Percentiles rank a stretch among this genome's conserved stretches.
phyloP scores from a whole-genome alignment of 345 rosid species.

The Populus alba region DNA sequence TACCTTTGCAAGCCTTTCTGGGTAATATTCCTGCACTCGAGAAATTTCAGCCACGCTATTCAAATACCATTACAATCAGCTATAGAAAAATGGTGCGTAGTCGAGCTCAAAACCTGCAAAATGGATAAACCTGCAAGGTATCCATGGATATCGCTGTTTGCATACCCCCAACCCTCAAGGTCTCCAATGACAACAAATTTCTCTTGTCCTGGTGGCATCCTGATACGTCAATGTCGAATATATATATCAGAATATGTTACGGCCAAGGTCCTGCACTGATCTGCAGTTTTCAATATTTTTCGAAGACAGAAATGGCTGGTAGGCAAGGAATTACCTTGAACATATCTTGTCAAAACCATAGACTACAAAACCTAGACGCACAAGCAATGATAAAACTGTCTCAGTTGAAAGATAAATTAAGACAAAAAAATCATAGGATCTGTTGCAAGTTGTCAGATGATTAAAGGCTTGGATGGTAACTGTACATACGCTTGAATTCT shows the following conservation, averaged over 20 bases:
- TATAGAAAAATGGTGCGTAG: not conserved
- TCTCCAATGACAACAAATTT: constrained; percentile 44
- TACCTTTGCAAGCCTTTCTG: constrained; percentile 47
- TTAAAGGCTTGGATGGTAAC: not conserved
- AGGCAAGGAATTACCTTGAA: constrained; percentile 27
- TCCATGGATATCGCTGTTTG: constrained; percentile 44
- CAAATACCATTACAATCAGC: not conserved
- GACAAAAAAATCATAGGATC: not conserved
- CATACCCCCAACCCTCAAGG: constrained; percentile 53
- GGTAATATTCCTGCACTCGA: constrained; percentile 44
- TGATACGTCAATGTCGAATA: constrained; percentile 14
- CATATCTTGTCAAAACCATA: constrained; percentile 31
- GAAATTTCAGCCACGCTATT: not conserved
- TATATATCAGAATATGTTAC: not conserved
- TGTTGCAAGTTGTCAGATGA: not conserved
- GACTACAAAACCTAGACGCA: constrained; percentile 36
- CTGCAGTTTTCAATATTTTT: not conserved
- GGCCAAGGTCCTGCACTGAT: not conserved
- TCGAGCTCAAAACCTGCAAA: constrained; percentile 33
- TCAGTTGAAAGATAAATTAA: not conserved
- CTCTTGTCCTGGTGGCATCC: constrained; percentile 42
- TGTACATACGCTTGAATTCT: constrained; percentile 45
- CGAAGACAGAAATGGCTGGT: not conserved
- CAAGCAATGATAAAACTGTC: not conserved
- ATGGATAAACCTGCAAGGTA: constrained; percentile 36